Base-by-base conservation (phyloP, 225 moss, liverwort and hornwort species). In the Rhytidiadelphus loreus region DNA sequence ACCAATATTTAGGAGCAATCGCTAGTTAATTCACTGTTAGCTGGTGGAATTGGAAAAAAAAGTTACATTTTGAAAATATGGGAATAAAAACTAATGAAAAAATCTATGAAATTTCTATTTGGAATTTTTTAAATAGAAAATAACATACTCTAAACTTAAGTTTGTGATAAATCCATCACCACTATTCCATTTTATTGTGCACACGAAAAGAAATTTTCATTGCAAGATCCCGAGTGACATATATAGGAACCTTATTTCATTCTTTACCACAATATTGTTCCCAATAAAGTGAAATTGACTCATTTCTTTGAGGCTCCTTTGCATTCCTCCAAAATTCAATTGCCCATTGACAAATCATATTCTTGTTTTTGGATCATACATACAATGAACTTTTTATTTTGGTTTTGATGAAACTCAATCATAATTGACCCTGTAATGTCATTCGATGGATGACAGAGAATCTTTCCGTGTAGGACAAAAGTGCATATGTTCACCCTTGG, bases 181-280 rank as follows among this genome's bases (percentile, higher is more conserved):
- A 1, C 7, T 18, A 30, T 1, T 74, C 20, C 2, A 74, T 74
- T 48, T 20, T 48, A 30, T 7, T 19, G 20, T 0, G 0, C 6
- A 20, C 2, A 21, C 21, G 2, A 12, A 52, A 12, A 21, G 32
- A 52, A 74, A 1, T 33, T 21, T 50, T 8, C 12, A 52, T 33
- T 52, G 3, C 8, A 50, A 13, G 8, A 33, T 75, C 52, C 0
- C 2, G 0, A 50, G 21, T 50, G 12, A 32, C 1, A 12, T 20
- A 12, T 20, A 20, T 12, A 74, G 0, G 33, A 8, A 48, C 13
- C 8, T 33, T 7, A 5, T 11, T 12, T 21, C 12, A 20, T 48
- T 48, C 4, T 48, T 32, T 32, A 2, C 3, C 0, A 13, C 21
- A 33, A 21, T 5, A 20, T 0, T 1, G 0, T 50, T 32, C 0